Evolutionary conservation across 1,284 basidiomycete species (phyloP).

Genomic region (Irpex lacteus): DNA sequence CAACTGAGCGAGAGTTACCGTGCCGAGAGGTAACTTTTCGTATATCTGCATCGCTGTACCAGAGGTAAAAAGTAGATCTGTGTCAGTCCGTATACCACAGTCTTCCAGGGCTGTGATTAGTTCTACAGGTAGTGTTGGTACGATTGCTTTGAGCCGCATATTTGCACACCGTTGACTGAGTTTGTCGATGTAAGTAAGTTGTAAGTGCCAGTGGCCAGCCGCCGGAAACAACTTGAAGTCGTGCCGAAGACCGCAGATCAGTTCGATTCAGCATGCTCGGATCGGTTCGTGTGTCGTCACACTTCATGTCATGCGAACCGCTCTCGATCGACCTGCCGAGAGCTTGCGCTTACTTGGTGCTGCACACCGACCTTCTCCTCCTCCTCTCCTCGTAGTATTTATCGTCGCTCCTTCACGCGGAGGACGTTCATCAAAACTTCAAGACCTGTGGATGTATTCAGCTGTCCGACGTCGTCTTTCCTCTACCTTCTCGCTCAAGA

Average conservation of each 20-base stretch:
- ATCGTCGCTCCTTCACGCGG: background rate
- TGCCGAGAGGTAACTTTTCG: constrained; percentile 44
- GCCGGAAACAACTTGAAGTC: background rate
- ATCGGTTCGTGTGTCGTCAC: background rate
- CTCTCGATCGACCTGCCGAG: background rate
- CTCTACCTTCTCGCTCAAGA: constrained; percentile 35
- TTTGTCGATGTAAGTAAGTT: too few relatives aligned
- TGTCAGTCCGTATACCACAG: constrained; percentile 52
- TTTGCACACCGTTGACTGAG: background rate
- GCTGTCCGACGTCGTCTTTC: constrained; percentile 41
- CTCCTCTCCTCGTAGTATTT: background rate
- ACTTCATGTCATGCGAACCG: background rate
- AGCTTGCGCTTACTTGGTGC: background rate
- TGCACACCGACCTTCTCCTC: background rate
- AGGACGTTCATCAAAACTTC: background rate
- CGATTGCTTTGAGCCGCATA: constrained; percentile 25
- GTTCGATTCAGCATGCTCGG: background rate
- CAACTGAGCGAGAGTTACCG: constrained; percentile 42
- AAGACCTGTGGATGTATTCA: constrained; percentile 37
- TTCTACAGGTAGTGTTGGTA: constrained; percentile 23
- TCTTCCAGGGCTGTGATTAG: constrained; percentile 33
- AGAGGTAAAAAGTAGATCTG: constrained; percentile 52
- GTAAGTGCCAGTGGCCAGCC: too few relatives aligned
- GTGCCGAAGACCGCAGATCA: background rate
- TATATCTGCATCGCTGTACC: constrained; percentile 45